These are phyloP conservation scores for Diophrys appendiculata DNA, from an alignment of 73 alveolate genomes.

Conservation along the genomic window DNA sequence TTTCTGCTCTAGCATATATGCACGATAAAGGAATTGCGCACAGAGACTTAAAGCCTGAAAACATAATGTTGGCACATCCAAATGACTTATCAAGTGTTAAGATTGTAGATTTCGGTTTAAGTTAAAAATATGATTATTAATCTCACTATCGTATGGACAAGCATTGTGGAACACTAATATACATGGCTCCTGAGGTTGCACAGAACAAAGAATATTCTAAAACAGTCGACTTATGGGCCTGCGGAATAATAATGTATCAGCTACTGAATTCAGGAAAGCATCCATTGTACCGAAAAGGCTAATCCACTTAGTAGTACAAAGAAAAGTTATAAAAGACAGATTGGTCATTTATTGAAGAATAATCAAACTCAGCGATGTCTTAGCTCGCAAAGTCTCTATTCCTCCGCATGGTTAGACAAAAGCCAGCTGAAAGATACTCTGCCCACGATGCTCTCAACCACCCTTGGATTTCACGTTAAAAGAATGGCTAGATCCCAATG, in stretches of 20 bases:
- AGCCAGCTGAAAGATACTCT: conserved; percentile 70
- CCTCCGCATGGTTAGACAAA: conserved; percentile 62
- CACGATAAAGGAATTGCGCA: conserved; percentile 87
- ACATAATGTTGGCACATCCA: conserved; percentile 43
- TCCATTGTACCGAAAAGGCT: conserved; percentile 43
- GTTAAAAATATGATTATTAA: conserved; percentile 54
- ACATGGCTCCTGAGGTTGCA: conserved; percentile 89
- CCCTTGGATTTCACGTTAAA: conserved; percentile 83
- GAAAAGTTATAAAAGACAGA: conserved; percentile 27
- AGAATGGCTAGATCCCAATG: conserved; percentile 68
- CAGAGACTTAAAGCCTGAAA: conserved; percentile 86
- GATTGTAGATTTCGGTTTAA: conserved; percentile 61
- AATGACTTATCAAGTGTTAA: conserved; percentile 36
- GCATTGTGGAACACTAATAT: conserved; percentile 79
- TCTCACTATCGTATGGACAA: conserved; percentile 28
- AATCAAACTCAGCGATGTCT: conserved; percentile 59
- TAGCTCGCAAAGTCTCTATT: conserved; percentile 70
- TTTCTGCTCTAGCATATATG: conserved; percentile 79
- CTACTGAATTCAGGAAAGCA: conserved; percentile 34
- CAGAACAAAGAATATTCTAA: conserved; percentile 67
- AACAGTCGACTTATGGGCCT: conserved; percentile 51
- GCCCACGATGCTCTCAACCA: conserved; percentile 74
- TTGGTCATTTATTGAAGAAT: conserved; percentile 3
- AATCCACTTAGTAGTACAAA: conserved; percentile 49
- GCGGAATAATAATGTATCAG: conserved; percentile 38